Evolutionary conservation across 2,329 filamentous ascomycete genomes (phyloP).

Genomic region (Aspergillus fructus): DNA sequence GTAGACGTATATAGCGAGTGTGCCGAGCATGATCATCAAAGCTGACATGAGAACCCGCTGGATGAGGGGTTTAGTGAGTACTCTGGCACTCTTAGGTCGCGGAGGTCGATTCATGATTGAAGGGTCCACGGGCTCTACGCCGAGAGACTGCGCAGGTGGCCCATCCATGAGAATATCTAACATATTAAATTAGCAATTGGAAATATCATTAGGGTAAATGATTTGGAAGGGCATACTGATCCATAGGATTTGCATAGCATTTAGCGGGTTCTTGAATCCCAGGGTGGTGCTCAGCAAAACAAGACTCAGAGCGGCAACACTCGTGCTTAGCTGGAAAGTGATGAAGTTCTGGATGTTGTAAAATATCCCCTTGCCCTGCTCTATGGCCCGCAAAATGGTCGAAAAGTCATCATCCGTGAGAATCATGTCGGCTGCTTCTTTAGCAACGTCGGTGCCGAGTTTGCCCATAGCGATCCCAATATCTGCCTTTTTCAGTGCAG

Average conservation of each 20-base stretch:
- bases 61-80: conserved; percentile 82
- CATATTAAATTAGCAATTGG: conserved; percentile 24
- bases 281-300: conserved; percentile 90
- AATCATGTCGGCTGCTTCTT: conserved; percentile 88
- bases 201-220: no score
- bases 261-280: conserved; percentile 91
- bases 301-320: conserved; percentile 85
- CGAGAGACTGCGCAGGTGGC: conserved; percentile 92
- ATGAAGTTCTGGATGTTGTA: conserved; percentile 99
- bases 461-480: conserved; percentile 97
- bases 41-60: conserved; percentile 84
- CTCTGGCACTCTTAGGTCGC: conserved; percentile 79
- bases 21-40: conserved; percentile 86
- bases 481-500: conserved; percentile 93
- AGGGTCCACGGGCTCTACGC: conserved; percentile 90
- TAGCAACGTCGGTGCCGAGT: conserved; percentile 93
- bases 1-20: conserved; percentile 83
- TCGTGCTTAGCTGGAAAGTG: conserved; percentile 96
- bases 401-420: conserved; percentile 87
- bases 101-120: conserved; percentile 92
- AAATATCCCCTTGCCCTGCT: conserved; percentile 98
- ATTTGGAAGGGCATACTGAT: conserved; percentile 68
- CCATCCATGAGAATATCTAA: conserved; percentile 99
- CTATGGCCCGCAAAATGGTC: conserved; percentile 88
- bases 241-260: conserved; percentile 99